phyloP scores from a whole-genome alignment of 805 yeast genomes.

The Debaryomyces prosopidis region DNA sequence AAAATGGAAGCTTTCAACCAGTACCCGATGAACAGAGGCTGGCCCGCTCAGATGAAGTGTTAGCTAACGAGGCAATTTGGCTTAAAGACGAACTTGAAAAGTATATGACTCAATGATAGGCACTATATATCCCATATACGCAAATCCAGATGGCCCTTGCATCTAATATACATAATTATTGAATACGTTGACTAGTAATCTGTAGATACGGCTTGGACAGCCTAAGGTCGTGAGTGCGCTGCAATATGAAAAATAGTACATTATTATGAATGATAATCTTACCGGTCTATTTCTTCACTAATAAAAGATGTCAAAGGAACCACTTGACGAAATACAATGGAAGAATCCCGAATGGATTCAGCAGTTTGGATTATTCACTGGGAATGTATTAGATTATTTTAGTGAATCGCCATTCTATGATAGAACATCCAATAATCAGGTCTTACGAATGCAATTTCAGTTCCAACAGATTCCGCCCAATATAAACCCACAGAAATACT shows the following conservation, averaged over 20 bases:
- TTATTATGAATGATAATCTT: neutral
- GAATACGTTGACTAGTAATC: no score
- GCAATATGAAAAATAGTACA: neutral
- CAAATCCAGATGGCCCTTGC: no score
- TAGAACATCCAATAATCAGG: constrained; percentile 91
- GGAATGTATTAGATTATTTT: constrained; percentile 90
- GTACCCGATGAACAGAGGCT: constrained; percentile 50
- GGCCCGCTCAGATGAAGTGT: constrained; percentile 59
- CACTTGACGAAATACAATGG: constrained; percentile 92
- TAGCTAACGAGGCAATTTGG: constrained; percentile 70
- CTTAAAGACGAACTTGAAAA: constrained; percentile 44
- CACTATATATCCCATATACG: no score
- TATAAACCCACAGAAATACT: constrained; percentile 34
- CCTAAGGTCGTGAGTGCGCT: neutral
- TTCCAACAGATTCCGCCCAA: constrained; percentile 54
- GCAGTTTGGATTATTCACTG: constrained; percentile 80
- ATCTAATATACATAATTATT: no score
- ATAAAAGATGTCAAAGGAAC: constrained; percentile 22
- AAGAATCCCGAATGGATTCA: constrained; percentile 97
- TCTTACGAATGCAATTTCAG: constrained; percentile 92
- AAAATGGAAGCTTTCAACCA: constrained; percentile 33
- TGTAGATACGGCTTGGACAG: no score
- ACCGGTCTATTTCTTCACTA: neutral
- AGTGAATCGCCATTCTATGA: constrained; percentile 94
- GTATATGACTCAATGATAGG: constrained; percentile 2